Evolutionary conservation across 164 flowering plant species (phyloP).

Genomic region (Chimonanthus praecox): DNA sequence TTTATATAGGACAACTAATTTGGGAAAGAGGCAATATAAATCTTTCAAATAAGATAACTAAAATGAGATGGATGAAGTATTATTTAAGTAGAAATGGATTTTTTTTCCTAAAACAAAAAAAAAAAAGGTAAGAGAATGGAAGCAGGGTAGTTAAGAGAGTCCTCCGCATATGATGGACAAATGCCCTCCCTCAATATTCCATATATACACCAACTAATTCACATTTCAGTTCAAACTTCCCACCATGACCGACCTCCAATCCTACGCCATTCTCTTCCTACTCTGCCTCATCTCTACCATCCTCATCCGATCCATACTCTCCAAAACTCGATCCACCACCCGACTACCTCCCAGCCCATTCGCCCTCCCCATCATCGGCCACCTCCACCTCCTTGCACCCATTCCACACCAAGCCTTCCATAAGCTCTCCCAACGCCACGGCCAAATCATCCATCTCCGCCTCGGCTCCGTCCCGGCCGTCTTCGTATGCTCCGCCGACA

Average conservation of each 20-base stretch:
- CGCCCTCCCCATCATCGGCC: constrained; percentile 37
- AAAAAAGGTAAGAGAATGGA: too few species aligned
- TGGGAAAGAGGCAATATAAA: too few species aligned
- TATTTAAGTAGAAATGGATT: too few species aligned
- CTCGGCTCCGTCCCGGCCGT: constrained; percentile 41
- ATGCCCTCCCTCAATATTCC: neutral
- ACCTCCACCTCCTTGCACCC: constrained; percentile 44
- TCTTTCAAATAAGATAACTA: too few species aligned
- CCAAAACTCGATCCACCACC: neutral
- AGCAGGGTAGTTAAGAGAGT: too few species aligned
- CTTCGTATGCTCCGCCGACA: constrained; percentile 38
- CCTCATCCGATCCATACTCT: constrained; percentile 1
- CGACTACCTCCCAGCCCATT: constrained; percentile 32
- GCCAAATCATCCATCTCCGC: constrained; percentile 40
- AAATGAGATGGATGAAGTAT: too few species aligned
- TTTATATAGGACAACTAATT: too few species aligned
- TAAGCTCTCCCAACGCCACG: constrained; percentile 26
- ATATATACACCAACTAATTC: neutral
- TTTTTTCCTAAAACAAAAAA: too few species aligned
- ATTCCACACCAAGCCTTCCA: constrained; percentile 43
- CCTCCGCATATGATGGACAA: too few species aligned
- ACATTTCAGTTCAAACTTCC: neutral
- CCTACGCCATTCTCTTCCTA: neutral
- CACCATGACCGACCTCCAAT: neutral
- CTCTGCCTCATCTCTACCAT: neutral